Evolutionary conservation across 31 red algal genomes (phyloP).

Genomic region (Odonthalia washingtoniensis): DNA sequence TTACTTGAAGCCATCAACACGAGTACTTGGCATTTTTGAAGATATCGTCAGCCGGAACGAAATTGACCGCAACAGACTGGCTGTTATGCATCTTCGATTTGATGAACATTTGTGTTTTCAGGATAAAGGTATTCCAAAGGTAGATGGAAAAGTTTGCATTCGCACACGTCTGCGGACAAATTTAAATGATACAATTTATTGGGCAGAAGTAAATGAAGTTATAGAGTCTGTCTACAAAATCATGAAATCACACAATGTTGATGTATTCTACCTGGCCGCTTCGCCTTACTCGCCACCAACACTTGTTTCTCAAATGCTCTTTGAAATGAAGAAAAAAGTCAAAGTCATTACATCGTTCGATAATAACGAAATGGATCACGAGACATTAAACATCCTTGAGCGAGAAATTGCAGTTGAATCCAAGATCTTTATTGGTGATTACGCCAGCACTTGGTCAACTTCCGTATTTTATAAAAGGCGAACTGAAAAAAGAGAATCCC

Average conservation of each 20-base stretch:
- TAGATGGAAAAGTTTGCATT: too few species aligned
- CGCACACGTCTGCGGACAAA: too few species aligned
- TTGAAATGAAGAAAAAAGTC: background rate
- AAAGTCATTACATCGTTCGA: conserved; percentile 4
- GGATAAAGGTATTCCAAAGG: too few species aligned
- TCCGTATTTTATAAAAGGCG: conserved; percentile 58
- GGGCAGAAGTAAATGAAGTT: too few species aligned
- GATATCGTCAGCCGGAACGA: too few species aligned
- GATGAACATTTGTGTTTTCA: too few species aligned
- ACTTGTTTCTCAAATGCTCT: background rate
- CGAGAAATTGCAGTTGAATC: conserved; percentile 46
- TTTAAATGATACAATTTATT: too few species aligned
- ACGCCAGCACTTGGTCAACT: conserved; percentile 52
- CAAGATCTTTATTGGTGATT: conserved; percentile 50
- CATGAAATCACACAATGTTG: too few species aligned
- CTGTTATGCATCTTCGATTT: too few species aligned
- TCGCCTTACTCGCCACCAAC: conserved; percentile 37
- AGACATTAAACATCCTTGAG: conserved; percentile 46
- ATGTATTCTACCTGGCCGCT: conserved; percentile 52
- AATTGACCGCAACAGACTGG: too few species aligned
- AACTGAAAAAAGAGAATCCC: conserved; percentile 39
- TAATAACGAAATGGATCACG: background rate
- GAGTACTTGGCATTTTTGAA: too few species aligned
- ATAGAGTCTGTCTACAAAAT: too few species aligned
- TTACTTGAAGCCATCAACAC: conserved; percentile 27